These are phyloP conservation scores for Mucor circinelloides DNA, from an alignment of 371 early-diverging fungal species.

Conservation along the genomic window DNA sequence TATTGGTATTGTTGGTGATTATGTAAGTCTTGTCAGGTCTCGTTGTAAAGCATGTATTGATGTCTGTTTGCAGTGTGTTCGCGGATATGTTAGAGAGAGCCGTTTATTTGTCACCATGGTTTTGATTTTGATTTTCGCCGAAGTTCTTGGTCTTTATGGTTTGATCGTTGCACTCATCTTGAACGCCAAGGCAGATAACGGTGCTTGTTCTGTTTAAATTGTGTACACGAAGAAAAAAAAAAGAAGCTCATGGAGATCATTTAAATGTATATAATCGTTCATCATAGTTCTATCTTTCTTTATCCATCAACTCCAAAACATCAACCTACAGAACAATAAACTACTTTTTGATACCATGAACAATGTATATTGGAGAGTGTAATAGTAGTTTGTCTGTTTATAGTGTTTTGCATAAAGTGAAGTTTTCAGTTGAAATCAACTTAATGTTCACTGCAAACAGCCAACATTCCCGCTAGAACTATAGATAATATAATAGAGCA, in stretches of 20 bases:
- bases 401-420: no score
- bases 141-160: constrained; percentile 92
- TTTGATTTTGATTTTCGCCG: constrained; percentile 92
- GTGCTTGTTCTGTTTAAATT: constrained; percentile 26
- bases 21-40: constrained; percentile 39
- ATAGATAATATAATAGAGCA: no score
- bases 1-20: constrained; percentile 90
- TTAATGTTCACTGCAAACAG: no score
- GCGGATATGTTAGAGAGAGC: constrained; percentile 83
- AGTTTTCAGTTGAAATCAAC: no score
- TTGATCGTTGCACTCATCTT: constrained; percentile 85
- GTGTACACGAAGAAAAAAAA: neutral
- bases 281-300: neutral
- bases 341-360: constrained; percentile 4
- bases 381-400: no score
- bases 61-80: constrained; percentile 55
- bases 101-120: constrained; percentile 82
- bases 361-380: no score
- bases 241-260: neutral
- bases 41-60: neutral
- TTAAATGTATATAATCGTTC: constrained; percentile 1
- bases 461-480: no score
- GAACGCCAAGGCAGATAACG: constrained; percentile 71
- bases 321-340: neutral
- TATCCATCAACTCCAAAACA: neutral